phyloP scores from a whole-genome alignment of 352 stramenopile genomes.

The Phytophthora boehmeriae region DNA sequence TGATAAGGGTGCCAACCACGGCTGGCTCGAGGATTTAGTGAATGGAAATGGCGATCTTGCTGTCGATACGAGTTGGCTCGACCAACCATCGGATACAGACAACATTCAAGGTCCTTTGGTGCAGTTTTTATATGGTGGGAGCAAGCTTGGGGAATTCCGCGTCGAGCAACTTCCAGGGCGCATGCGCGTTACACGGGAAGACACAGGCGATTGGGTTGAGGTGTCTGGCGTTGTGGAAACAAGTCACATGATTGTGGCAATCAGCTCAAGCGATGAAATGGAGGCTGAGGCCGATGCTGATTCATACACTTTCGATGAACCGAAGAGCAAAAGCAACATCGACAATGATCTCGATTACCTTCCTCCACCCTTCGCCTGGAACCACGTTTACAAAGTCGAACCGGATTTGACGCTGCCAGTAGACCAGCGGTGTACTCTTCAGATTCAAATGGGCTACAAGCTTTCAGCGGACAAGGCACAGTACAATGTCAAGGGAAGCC shows the following conservation, averaged over 20 bases:
- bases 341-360: slow-evolving; percentile 37
- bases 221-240: slow-evolving; percentile 51
- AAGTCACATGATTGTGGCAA: slow-evolving; percentile 47
- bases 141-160: slow-evolving; percentile 61
- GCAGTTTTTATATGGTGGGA: slow-evolving; percentile 61
- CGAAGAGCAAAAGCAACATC: slow-evolving; percentile 12
- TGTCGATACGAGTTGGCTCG: slow-evolving; percentile 1
- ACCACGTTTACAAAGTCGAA: slow-evolving; percentile 53
- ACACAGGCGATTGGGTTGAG: slow-evolving; percentile 77
- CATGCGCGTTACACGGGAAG: slow-evolving; percentile 65
- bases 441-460: slow-evolving; percentile 33
- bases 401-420: slow-evolving; percentile 29
- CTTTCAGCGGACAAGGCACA: slow-evolving; percentile 7
- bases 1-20: slow-evolving; percentile 16
- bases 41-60: slow-evolving; percentile 6
- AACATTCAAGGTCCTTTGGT: slow-evolving; percentile 23
- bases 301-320: slow-evolving; percentile 35
- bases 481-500: slow-evolving; percentile 22
- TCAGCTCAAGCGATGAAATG: slow-evolving; percentile 28
- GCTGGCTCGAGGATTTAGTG: slow-evolving; percentile 40
- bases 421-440: slow-evolving; percentile 44
- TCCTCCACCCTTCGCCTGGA: slow-evolving; percentile 40
- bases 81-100: slow-evolving; percentile 1
- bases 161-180: slow-evolving; percentile 63
- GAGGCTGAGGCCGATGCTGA: slow-evolving; percentile 28